Base-by-base conservation (phyloP, 78 protist genomes). In the Speleostelium caveatum region DNA sequence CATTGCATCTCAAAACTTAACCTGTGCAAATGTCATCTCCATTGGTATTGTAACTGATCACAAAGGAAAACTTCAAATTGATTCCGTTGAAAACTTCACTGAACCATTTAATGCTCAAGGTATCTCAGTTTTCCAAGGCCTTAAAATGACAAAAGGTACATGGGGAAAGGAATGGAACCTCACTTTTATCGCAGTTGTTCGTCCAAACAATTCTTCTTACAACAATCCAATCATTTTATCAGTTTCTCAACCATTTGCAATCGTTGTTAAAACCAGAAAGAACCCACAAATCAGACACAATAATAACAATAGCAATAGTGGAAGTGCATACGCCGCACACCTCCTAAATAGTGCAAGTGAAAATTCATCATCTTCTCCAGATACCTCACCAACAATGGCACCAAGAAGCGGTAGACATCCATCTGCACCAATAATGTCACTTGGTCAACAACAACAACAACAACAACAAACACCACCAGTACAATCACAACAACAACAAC, bases 111-210 rank as follows among this genome's bases (percentile, higher is more conserved):
- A 80, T 42, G 78, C 56, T 12, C 76, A 68, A 30, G 89, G 89
- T 56, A 24, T 80, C 4, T 59, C 89, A 30, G 89, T 68, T 10
- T 80, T 80, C 89, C 89, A 80, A 68, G 89, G 89, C 28, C 33
- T 80, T 17, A 80, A 80, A 59, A 80, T 80, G 89, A 80, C 89
- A 12, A 80, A 80, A 62, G 89, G 89, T 68, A 80, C 89, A 24
- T 80, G 89, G 89, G 89, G 89, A 22, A 80, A 80, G 65, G 89
- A 80, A 41, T 80, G 89, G 89, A 62, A 61, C 38, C 38, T 80
- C 35, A 80, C 89, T 4, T 80, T 80, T 42, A 80, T 80, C 28
- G 89, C 89, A 39, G 71, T 80, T 1, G 75, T 73, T 39, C 89
- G 89, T 56, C 89, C 89, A 32, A n/a, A 55, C 22, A 68, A 66